Percentiles rank a stretch among this genome's conserved stretches.
Evolutionary conservation across 805 yeast species (phyloP).

Genomic region (Maudiozyma turicensis): DNA sequence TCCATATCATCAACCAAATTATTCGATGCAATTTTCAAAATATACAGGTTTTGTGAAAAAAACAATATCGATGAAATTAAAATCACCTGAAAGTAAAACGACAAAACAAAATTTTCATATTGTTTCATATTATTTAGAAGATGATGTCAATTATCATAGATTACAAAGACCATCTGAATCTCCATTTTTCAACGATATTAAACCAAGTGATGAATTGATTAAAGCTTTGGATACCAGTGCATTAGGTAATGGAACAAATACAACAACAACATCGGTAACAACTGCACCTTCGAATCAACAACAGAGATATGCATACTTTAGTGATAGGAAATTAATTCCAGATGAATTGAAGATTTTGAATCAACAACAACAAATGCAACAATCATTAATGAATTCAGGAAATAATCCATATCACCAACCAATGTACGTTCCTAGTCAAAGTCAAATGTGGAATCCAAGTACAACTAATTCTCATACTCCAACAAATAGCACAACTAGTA

Average conservation of each 20-base stretch:
- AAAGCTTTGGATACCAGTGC: constrained; percentile 46
- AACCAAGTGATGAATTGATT: constrained; percentile 40
- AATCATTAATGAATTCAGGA: no score
- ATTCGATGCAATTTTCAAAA: constrained; percentile 2
- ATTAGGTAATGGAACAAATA: constrained; percentile 37
- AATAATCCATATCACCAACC: not conserved
- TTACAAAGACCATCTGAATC: constrained; percentile 46
- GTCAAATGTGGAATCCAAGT: not conserved
- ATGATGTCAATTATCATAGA: constrained; percentile 52
- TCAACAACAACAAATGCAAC: not conserved
- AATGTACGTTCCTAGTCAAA: not conserved
- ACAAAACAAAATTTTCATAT: constrained; percentile 37
- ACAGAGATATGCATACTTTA: not conserved
- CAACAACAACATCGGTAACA: not conserved
- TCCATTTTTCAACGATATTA: constrained; percentile 38
- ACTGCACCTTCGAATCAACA: not conserved
- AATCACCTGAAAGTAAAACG: constrained; percentile 1
- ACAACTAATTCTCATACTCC: not conserved
- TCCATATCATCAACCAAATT: not conserved
- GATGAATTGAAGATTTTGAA: not conserved
- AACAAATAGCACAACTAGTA: not conserved
- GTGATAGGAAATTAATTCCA: not conserved
- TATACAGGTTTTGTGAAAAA: constrained; percentile 64
- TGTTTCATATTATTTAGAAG: constrained; percentile 66
- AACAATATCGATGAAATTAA: constrained; percentile 55